These are phyloP conservation scores for Paraconiothyrium sp. DNA, from an alignment of 2,329 filamentous ascomycete genomes.

Conservation along the genomic window DNA sequence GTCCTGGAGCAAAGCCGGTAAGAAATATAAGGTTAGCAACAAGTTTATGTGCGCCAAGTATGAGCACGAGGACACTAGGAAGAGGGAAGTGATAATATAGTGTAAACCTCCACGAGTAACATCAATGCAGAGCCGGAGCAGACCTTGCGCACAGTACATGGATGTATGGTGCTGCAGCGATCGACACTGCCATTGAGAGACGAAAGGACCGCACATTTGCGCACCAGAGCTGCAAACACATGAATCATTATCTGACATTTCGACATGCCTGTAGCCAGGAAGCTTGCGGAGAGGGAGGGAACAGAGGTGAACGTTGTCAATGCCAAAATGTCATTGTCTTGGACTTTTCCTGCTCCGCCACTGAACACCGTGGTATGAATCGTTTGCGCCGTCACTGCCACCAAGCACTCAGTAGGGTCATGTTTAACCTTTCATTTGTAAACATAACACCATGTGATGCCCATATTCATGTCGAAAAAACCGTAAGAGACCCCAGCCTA, in stretches of 20 bases:
- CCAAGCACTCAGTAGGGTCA: conserved; percentile 45
- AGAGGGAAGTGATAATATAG: not conserved
- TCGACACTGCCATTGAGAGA: not conserved
- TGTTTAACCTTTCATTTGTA: conserved; percentile 52
- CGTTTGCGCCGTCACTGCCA: conserved; percentile 45
- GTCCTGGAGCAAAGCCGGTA: not conserved
- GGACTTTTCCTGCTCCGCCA: conserved; percentile 46
- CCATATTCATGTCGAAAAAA: conserved; percentile 52
- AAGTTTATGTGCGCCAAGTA: not conserved
- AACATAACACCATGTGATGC: conserved; percentile 56
- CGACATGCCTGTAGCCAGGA: conserved; percentile 6
- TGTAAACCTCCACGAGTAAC: not conserved
- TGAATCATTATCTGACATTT: conserved; percentile 10
- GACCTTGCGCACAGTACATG: not conserved
- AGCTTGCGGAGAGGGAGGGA: not conserved
- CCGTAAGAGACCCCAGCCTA: conserved; percentile 49
- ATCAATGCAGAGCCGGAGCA: not conserved
- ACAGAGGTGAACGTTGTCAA: conserved; percentile 30
- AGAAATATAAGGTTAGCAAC: not conserved
- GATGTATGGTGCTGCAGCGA: not conserved
- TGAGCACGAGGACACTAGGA: conserved; percentile 8
- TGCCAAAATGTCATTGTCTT: conserved; percentile 47
- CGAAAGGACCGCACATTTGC: not conserved
- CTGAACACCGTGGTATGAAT: conserved; percentile 46
- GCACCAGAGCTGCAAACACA: not conserved